Conservation (phyloP, 2,329 filamentous ascomycete species). For the Fusarium redolens region DNA sequence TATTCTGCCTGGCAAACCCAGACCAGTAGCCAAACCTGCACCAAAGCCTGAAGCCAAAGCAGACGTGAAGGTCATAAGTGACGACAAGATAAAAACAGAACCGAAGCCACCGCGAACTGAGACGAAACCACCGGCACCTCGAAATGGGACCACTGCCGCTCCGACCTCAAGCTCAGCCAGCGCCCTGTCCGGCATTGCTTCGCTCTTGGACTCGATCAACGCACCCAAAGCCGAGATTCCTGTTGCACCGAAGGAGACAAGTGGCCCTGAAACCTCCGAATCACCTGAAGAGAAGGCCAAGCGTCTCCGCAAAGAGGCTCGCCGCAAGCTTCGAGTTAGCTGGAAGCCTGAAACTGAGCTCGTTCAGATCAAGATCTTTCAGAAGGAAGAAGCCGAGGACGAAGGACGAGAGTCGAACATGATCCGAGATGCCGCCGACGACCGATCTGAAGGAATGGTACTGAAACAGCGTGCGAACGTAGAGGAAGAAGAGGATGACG, state of each 20-base stretch:
- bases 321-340: slow-evolving; percentile 75
- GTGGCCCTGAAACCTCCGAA: slow-evolving; percentile 65
- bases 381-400: slow-evolving; percentile 78
- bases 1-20: slow-evolving; percentile 62
- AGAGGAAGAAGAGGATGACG: slow-evolving; percentile 68
- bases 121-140: slow-evolving; percentile 43
- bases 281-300: slow-evolving; percentile 75
- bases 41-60: slow-evolving; percentile 51
- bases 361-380: slow-evolving; percentile 75
- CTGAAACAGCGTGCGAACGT: slow-evolving; percentile 64
- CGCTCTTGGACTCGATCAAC: slow-evolving; percentile 64
- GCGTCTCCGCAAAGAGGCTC: slow-evolving; percentile 77
- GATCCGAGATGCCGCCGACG: slow-evolving; percentile 77
- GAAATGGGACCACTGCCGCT: slow-evolving; percentile 46
- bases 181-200: slow-evolving; percentile 62
- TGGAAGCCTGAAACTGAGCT: slow-evolving; percentile 77
- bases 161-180: slow-evolving; percentile 38
- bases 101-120: slow-evolving; percentile 46
- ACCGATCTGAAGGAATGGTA: slow-evolving; percentile 78
- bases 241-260: slow-evolving; percentile 64
- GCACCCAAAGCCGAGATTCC: slow-evolving; percentile 55
- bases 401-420: slow-evolving; percentile 74
- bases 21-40: slow-evolving; percentile 56
- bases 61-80: slow-evolving; percentile 43
- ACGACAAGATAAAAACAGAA: slow-evolving; percentile 50